Evolutionary conservation across 257 asterid species (phyloP), one percentile per base, ranked within the genome.

Genomic region (Plantago elongata): DNA sequence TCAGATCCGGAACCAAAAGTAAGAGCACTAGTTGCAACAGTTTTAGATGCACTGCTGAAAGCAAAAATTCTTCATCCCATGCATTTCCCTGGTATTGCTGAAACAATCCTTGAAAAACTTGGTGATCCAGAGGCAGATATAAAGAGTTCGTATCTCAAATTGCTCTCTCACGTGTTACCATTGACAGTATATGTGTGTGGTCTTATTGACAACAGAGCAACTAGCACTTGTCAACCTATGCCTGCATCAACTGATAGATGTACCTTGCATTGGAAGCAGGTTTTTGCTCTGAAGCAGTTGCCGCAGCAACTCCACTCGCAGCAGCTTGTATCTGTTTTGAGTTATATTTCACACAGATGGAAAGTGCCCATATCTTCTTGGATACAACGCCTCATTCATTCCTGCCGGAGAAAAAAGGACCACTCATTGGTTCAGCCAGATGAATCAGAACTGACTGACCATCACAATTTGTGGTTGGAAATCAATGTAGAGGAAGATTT

Each of bases 321-420:
- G 77, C 99, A 93, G 61, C 89, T 93, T 73, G 94, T 93, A 79
- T 78, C 96, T 61, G 70, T 89, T 72, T 81, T 93, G 83, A 86
- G 94, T 82, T 93, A 87, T 81, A 81, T 93, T 64, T 88, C 99
- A 57, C 99, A 86, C 78, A 83, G 97, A 73, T 93, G 97, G 96
- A 89, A 89, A 77, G 95, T 82, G 52, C 88, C 97, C 67, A 77
- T 93, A 63, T 80, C 96, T 67, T 83, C 97, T 46, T 93, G 99
- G 99, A 93, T 93, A 66, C 95, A 80, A 69, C 83, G 96, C 66
- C 86, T 93, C 62, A 77, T 87, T 77, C 78, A 76, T 71, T 71
- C 85, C 51, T 84, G 96, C 80, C 73, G 62, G 65, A 77, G 79
- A 81, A 78, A 83, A 74, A 86, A 75, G 55, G 79, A 81, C 69